Conservation (phyloP, 306 rosid species). For the Gastrolobium villosum region DNA sequence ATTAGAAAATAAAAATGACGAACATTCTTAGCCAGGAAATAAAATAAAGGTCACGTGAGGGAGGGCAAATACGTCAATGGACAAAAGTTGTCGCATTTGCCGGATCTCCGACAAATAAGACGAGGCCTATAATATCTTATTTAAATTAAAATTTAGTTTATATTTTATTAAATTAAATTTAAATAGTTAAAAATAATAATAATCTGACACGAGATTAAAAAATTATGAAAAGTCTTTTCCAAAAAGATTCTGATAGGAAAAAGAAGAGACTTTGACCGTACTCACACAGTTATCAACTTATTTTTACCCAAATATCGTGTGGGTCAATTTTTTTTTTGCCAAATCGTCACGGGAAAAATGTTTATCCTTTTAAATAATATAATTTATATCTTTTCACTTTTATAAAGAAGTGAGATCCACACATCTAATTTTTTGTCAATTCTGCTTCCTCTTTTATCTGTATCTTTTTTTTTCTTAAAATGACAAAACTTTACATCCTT, state of each 20-base stretch:
- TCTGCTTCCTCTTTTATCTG: too few species aligned
- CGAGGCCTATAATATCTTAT: neutral
- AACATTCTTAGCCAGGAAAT: neutral
- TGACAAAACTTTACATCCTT: too few species aligned
- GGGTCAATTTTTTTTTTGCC: too few species aligned
- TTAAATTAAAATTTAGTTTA: neutral
- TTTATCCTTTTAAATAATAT: too few species aligned
- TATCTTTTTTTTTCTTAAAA: too few species aligned
- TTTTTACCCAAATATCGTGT: too few species aligned
- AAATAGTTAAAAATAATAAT: neutral
- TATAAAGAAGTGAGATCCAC: too few species aligned
- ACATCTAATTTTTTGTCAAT: too few species aligned
- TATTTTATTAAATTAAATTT: neutral
- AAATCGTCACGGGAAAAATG: too few species aligned
- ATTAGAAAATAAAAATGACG: neutral
- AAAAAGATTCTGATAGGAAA: neutral
- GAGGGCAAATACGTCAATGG: constrained; percentile 23
- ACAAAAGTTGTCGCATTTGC: neutral
- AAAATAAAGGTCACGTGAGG: neutral
- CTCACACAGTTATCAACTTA: too few species aligned
- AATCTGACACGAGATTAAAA: too few species aligned
- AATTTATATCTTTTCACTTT: too few species aligned
- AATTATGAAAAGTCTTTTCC: neutral
- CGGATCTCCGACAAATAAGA: constrained; percentile 22
- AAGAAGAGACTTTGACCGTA: neutral